Percentiles rank a stretch among this genome's conserved stretches.
Conservation (phyloP, 2,329 filamentous ascomycete species). For the Parastagonospora avenae region DNA sequence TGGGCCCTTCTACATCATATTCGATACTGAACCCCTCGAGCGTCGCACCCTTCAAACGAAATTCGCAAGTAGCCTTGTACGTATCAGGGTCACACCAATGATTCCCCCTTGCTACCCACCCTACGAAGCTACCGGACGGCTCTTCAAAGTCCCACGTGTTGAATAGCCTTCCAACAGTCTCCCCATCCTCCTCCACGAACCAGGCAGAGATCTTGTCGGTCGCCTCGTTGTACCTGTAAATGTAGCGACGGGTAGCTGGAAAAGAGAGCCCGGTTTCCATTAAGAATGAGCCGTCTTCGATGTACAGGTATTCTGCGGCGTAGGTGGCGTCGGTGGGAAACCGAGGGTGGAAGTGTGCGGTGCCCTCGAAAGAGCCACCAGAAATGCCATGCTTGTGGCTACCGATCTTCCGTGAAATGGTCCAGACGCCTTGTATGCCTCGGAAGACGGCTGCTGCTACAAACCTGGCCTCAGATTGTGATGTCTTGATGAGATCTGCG, state of each 20-base stretch:
- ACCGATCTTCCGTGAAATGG: constrained; percentile 61
- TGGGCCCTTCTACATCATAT: constrained; percentile 72
- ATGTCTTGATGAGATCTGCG: constrained; percentile 46
- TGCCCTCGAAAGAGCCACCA: constrained; percentile 68
- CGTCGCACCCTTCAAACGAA: constrained; percentile 54
- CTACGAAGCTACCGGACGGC: constrained; percentile 26
- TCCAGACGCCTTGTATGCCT: constrained; percentile 73
- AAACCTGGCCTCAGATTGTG: constrained; percentile 56
- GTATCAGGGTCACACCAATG: constrained; percentile 75
- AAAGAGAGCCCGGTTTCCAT: constrained; percentile 63
- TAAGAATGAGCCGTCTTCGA: constrained; percentile 69
- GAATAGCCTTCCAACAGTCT: constrained; percentile 75
- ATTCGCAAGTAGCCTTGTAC: constrained; percentile 73
- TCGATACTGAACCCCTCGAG: constrained; percentile 50
- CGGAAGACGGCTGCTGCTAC: constrained; percentile 71
- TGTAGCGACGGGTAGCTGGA: constrained; percentile 68
- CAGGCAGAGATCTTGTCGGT: constrained; percentile 70
- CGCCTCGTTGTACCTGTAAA: constrained; percentile 71
- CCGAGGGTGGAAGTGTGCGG: constrained; percentile 67
- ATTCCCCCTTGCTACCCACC: constrained; percentile 67
- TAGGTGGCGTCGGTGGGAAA: constrained; percentile 55
- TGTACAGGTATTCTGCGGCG: constrained; percentile 65
- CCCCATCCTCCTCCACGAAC: constrained; percentile 75
- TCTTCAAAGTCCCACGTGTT: constrained; percentile 69
- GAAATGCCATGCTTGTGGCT: constrained; percentile 64